Conservation (phyloP, 805 yeast species). For the Ogataea degrootiae region DNA sequence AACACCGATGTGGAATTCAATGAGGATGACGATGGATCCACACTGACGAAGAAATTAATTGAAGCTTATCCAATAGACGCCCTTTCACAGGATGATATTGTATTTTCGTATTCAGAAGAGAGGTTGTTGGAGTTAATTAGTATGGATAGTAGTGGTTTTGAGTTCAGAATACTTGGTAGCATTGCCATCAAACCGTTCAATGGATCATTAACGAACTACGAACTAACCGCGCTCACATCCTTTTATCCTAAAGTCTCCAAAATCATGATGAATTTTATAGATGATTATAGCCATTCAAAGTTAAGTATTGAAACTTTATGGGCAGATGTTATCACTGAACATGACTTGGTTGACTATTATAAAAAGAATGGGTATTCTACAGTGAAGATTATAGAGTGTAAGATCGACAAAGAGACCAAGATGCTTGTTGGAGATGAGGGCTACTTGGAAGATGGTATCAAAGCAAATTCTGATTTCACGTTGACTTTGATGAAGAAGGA, state of each 20-base stretch:
- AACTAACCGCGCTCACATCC: conserved; percentile 50
- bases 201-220: conserved; percentile 20
- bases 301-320: conserved; percentile 20
- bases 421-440: conserved; percentile 7
- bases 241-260: conserved; percentile 36
- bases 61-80: conserved; percentile 11
- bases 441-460: conserved; percentile 34
- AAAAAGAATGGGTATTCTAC: conserved; percentile 35
- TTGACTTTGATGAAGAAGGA: conserved; percentile 33
- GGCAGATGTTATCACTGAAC: conserved; percentile 46
- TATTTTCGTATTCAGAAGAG: neutral
- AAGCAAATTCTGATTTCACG: conserved; percentile 36
- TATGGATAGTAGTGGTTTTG: conserved; percentile 9
- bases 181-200: conserved; percentile 30
- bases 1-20: conserved; percentile 1
- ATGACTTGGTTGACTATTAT: conserved; percentile 44
- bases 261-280: conserved; percentile 18
- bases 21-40: conserved; percentile 20
- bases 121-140: neutral
- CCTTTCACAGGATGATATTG: conserved; percentile 12
- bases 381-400: conserved; percentile 22
- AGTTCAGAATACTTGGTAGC: conserved; percentile 29
- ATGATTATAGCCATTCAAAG: conserved; percentile 6
- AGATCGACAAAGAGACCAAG: conserved; percentile 20
- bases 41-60: conserved; percentile 15